A percentile compares a stretch with the other conserved stretches of the same genome.
Evolutionary conservation across 2,329 filamentous ascomycete species (phyloP).

Genomic region (Aspergillus costaricaensis): DNA sequence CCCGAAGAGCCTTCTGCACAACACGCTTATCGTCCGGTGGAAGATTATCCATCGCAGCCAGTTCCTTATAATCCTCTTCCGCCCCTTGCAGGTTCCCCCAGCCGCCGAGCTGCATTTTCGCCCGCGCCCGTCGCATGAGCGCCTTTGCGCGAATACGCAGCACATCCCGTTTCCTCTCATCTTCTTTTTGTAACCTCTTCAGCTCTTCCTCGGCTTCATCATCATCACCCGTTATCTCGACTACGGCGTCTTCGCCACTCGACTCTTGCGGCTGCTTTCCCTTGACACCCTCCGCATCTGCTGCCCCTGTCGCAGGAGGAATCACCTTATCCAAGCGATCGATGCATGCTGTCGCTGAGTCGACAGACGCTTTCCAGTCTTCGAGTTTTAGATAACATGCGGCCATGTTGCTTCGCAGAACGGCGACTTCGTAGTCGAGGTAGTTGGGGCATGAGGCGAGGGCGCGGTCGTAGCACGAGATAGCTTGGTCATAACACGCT

Average conservation of each 20-base stretch:
- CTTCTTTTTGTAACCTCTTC: slow-evolving; percentile 44
- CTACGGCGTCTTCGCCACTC: slow-evolving; percentile 36
- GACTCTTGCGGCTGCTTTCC: slow-evolving; percentile 19
- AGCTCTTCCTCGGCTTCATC: slow-evolving; percentile 46
- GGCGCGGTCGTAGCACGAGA: slow-evolving; percentile 80
- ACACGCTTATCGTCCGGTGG: slow-evolving; percentile 66
- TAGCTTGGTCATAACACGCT: slow-evolving; percentile 72
- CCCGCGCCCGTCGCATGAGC: slow-evolving; percentile 75
- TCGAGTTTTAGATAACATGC: slow-evolving; percentile 83
- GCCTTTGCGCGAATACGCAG: slow-evolving; percentile 79
- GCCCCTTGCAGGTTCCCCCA: slow-evolving; percentile 82
- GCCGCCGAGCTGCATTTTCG: slow-evolving; percentile 68
- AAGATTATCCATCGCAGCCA: slow-evolving; percentile 64
- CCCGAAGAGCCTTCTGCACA: slow-evolving; percentile 65
- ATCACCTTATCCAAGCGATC: slow-evolving; percentile 69
- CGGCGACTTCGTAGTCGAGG: slow-evolving; percentile 82
- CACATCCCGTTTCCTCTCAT: slow-evolving; percentile 63
- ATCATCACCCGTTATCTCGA: slow-evolving; percentile 52
- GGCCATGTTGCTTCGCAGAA: slow-evolving; percentile 84
- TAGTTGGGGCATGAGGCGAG: slow-evolving; percentile 78
- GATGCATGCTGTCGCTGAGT: slow-evolving; percentile 70
- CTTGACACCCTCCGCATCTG: slow-evolving; percentile 21
- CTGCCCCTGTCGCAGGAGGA: slow-evolving; percentile 37
- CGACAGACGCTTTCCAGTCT: slow-evolving; percentile 81
- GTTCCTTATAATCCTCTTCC: slow-evolving; percentile 73